These are phyloP conservation scores for Phytopythium aichiense DNA, from an alignment of 352 stramenopile species.

Conservation along the genomic window DNA sequence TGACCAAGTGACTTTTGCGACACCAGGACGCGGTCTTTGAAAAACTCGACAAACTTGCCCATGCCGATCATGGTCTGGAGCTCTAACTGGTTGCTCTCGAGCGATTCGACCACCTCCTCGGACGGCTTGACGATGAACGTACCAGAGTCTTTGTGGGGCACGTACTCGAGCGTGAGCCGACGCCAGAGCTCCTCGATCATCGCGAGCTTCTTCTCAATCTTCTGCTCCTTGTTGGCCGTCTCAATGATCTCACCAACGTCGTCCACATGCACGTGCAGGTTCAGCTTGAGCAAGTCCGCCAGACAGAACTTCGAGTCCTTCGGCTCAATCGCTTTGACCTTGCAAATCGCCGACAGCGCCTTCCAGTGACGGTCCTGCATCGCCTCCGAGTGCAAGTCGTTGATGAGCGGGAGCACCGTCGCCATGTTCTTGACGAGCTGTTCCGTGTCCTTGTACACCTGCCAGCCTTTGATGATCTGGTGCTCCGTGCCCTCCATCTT, in stretches of 20 bases:
- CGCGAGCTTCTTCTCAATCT: conserved; percentile 88
- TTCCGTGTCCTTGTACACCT: conserved; percentile 86
- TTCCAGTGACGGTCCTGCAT: conserved; percentile 95
- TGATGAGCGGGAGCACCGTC: conserved; percentile 87
- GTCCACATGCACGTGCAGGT: conserved; percentile 80
- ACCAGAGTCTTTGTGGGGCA: conserved; percentile 83
- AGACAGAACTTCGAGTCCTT: conserved; percentile 82
- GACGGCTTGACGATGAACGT: conserved; percentile 85
- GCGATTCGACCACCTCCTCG: conserved; percentile 81
- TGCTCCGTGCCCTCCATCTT: conserved; percentile 81
- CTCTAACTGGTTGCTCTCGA: conserved; percentile 86
- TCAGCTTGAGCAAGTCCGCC: conserved; percentile 80
- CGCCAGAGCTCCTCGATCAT: conserved; percentile 88
- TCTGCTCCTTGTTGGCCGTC: conserved; percentile 87
- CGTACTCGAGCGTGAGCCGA: conserved; percentile 79
- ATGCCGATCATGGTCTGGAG: conserved; percentile 89
- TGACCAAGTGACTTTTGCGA: conserved; percentile 82
- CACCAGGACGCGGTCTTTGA: conserved; percentile 77
- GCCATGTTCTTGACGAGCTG: conserved; percentile 88
- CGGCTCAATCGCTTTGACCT: conserved; percentile 84
- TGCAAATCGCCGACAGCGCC: conserved; percentile 76
- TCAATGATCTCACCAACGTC: conserved; percentile 87
- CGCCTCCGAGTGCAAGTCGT: conserved; percentile 93
- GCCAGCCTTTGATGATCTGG: conserved; percentile 85
- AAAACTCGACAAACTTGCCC: conserved; percentile 91